These are phyloP conservation scores for Pichia nanzhaoensis DNA, from an alignment of 805 yeast species.

Conservation along the genomic window DNA sequence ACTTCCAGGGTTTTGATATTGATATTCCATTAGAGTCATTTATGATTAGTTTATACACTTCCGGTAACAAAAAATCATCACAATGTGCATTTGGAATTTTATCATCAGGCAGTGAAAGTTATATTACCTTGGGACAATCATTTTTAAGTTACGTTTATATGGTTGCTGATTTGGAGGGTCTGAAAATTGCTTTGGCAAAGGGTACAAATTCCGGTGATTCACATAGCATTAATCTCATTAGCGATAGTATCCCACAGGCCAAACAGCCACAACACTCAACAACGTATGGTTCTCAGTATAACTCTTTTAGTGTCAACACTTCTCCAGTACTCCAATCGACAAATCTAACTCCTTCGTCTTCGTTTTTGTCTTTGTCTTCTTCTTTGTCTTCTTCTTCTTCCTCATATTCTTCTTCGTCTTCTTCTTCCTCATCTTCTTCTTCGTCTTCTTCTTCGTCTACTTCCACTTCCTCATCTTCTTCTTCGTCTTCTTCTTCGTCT, in stretches of 20 bases:
- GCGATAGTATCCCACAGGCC: slow-evolving; percentile 28
- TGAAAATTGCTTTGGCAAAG: slow-evolving; percentile 41
- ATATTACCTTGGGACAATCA: slow-evolving; percentile 44
- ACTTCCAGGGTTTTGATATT: slow-evolving; percentile 54
- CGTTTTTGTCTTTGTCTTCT: not conserved
- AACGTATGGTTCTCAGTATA: slow-evolving; percentile 11
- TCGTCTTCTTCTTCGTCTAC: not conserved
- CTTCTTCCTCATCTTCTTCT: not conserved
- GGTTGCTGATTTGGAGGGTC: slow-evolving; percentile 47
- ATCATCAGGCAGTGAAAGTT: slow-evolving; percentile 28
- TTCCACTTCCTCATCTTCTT: not conserved
- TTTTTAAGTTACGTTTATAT: slow-evolving; percentile 46
- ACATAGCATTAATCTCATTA: slow-evolving; percentile 33
- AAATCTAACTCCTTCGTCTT: not conserved
- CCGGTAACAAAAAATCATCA: slow-evolving; percentile 18
- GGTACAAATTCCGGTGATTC: slow-evolving; percentile 30
- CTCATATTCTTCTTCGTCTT: not conserved
- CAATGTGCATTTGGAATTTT: slow-evolving; percentile 42
- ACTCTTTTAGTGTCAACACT: slow-evolving; percentile 5
- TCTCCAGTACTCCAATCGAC: slow-evolving; percentile 7
- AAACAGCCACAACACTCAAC: slow-evolving; percentile 5
- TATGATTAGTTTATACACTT: slow-evolving; percentile 16
- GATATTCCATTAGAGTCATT: slow-evolving; percentile 39
- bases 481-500: not conserved
- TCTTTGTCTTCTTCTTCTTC: not conserved